Evolutionary conservation across 176 grass and related monocot genomes (phyloP).

Genomic region (Carex cristatella): DNA sequence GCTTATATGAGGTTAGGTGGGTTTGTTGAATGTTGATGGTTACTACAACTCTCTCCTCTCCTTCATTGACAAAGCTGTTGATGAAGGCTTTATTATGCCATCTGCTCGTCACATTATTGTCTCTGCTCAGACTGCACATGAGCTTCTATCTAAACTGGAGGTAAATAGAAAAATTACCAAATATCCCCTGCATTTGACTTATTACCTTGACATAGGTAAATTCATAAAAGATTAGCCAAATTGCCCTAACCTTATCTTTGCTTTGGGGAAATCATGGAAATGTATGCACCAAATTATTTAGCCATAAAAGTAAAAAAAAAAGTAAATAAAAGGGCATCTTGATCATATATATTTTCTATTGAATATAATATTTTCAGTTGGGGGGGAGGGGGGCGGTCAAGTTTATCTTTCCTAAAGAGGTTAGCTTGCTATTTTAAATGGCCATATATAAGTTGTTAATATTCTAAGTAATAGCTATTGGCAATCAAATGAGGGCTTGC

Average conservation of each 20-base stretch:
- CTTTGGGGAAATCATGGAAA: neutral
- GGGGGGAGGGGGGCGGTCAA: neutral
- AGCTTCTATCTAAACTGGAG: conserved; percentile 47
- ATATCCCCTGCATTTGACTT: neutral
- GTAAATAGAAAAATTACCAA: neutral
- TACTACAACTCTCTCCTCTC: conserved; percentile 57
- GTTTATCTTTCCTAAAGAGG: neutral
- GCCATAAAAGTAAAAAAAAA: neutral
- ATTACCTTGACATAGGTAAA: neutral
- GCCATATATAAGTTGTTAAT: neutral
- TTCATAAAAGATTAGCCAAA: neutral
- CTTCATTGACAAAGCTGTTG: conserved; percentile 59
- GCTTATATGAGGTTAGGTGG: conserved; percentile 32
- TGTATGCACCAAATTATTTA: neutral
- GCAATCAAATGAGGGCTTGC: too few relatives aligned
- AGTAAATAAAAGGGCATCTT: neutral
- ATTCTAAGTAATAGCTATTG: neutral
- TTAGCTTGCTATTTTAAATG: neutral
- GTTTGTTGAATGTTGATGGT: conserved; percentile 60
- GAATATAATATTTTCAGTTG: neutral
- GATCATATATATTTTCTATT: neutral
- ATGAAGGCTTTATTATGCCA: conserved; percentile 53
- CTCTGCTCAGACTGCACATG: conserved; percentile 28
- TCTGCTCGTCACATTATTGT: conserved; percentile 41
- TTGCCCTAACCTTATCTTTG: neutral